Base-by-base conservation (phyloP, 2,329 filamentous ascomycete genomes). In the Venturia pyrina region DNA sequence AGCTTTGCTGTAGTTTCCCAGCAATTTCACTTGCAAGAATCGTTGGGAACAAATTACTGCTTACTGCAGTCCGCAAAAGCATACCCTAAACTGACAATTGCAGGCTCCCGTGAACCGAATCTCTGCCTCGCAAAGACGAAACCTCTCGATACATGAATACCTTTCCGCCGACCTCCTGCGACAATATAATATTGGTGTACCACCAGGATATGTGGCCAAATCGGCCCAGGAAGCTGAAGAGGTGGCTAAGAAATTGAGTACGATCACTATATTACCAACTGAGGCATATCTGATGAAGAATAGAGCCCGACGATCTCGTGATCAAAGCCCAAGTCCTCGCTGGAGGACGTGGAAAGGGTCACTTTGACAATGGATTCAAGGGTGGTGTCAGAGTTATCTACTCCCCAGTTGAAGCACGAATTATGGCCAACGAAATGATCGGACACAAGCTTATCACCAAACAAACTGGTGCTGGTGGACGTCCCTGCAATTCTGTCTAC, bases 291-390 rank as follows among this genome's bases (percentile, higher is more conserved):
- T 65, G 62, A 53, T 37, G 67, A 66, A 71, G 72, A 69, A 67
- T 72, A 83, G 89, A 85, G 71, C 85, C 85, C 73, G 93, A 96
- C 77, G 95, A 99, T 79, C 93, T 97, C 87, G 95, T 99, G 73
- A 98, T 99, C 86, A 99, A 99, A 87, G 95, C 95, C 69, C 95
- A 99, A 83, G 95, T 99, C 68, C 89, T 99, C 69, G 95, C 95
- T 69, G 95, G 95, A 81, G 95, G 95, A 70, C 90, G 95, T 83
- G 95, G 95, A 81, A 99, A 99, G 85, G 95, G 95, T 72, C 89
- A 87, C 73, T 99, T 99, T 77, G 92, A 96, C 82, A 98, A 97
- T 80, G 95, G 95, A 74, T 88, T 99, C 78, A 99, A 99, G 85
- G 95, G 95, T 75, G 95, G 95, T 83, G 95, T 99, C 73, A 88